These are phyloP conservation scores for Auriscalpium vulgare DNA, from an alignment of 768 basidiomycete genomes.

Conservation along the genomic window DNA sequence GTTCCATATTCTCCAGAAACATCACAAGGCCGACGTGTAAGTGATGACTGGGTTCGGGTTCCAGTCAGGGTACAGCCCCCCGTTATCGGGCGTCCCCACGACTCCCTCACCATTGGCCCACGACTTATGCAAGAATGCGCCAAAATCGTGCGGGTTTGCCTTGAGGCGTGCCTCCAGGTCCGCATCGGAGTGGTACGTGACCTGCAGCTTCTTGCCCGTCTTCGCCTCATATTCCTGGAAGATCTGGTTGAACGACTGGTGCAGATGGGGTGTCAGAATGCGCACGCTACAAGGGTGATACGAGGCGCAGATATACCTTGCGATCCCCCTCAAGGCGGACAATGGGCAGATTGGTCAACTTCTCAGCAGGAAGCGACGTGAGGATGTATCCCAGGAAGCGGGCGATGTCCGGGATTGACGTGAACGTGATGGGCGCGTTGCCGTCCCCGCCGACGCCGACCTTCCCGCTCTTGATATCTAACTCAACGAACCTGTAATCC, in stretches of 20 bases:
- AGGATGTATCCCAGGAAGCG: constrained; percentile 16
- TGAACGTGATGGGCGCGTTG: constrained; percentile 11
- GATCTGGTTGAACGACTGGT: constrained; percentile 16
- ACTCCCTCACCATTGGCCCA: constrained; percentile 7
- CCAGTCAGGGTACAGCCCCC: constrained; percentile 13
- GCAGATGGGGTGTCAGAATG: background rate
- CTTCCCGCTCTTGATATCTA: constrained; percentile 10
- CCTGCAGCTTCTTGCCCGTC: constrained; percentile 10
- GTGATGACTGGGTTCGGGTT: constrained; percentile 14
- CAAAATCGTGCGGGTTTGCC: constrained; percentile 10
- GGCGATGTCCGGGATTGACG: constrained; percentile 10
- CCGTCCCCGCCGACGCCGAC: constrained; percentile 12
- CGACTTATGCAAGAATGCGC: constrained; percentile 1
- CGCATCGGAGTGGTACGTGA: constrained; percentile 4
- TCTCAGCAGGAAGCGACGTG: constrained; percentile 7
- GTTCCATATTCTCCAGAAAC: too few relatives aligned
- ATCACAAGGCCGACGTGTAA: too few relatives aligned
- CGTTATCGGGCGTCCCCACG: constrained; percentile 9
- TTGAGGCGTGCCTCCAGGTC: constrained; percentile 5
- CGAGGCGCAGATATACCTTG: constrained; percentile 1
- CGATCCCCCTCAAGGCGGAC: constrained; percentile 13
- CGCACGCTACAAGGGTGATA: too few relatives aligned
- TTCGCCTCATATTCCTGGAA: constrained; percentile 9
- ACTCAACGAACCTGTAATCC: background rate
- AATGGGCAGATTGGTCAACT: constrained; percentile 5